These are phyloP conservation scores for Psilocybe cubensis DNA, from an alignment of 768 basidiomycete genomes.

Conservation along the genomic window DNA sequence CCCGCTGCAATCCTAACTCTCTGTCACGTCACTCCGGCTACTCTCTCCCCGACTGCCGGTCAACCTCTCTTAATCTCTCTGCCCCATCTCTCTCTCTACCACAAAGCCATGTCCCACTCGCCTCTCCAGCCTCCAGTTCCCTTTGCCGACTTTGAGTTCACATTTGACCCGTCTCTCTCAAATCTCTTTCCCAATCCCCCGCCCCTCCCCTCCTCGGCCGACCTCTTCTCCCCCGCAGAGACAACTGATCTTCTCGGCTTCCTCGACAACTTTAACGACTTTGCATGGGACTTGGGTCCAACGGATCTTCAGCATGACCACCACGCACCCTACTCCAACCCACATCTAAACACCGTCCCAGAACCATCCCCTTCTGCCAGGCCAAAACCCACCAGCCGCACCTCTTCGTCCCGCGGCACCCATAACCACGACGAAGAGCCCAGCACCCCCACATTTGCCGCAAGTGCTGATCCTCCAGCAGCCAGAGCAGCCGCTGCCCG, in stretches of 20 bases:
- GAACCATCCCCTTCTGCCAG: constrained; percentile 43
- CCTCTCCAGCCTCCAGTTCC: constrained; percentile 56
- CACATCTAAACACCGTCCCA: constrained; percentile 47
- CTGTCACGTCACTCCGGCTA: constrained; percentile 20
- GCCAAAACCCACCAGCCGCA: constrained; percentile 32
- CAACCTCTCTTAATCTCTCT: constrained; percentile 8
- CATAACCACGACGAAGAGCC: constrained; percentile 24
- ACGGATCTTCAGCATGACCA: constrained; percentile 27
- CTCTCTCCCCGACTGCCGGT: background rate
- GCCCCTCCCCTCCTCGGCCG: constrained; percentile 70
- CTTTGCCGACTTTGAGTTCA: constrained; percentile 72
- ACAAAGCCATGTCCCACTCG: constrained; percentile 28
- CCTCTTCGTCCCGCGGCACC: constrained; percentile 11
- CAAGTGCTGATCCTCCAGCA: constrained; percentile 17
- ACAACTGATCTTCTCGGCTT: constrained; percentile 81
- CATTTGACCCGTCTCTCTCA: constrained; percentile 66
- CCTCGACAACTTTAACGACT: constrained; percentile 75
- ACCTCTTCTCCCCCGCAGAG: constrained; percentile 79
- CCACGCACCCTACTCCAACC: constrained; percentile 49
- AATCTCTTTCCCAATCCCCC: constrained; percentile 64
- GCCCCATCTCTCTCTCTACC: constrained; percentile 4
- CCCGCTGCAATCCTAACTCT: constrained; percentile 21
- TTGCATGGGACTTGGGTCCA: constrained; percentile 53
- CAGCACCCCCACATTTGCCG: constrained; percentile 23
- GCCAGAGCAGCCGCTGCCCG: constrained; percentile 25